Base-by-base conservation (phyloP, 495 filamentous ascomycete genomes). In the Daldinia vernicosa region DNA sequence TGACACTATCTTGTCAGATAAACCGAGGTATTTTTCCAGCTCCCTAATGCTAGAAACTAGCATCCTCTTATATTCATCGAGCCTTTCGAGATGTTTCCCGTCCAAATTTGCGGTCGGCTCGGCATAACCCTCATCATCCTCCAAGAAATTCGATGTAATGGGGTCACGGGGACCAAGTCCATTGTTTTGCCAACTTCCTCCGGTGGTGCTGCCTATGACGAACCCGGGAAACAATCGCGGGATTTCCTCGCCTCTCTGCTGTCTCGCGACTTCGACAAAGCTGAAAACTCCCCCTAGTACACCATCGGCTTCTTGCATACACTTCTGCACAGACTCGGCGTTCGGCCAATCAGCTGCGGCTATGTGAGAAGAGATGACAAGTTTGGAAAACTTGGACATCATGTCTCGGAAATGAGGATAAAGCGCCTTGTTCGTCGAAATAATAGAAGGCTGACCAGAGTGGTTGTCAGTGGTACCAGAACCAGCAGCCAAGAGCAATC, bases 351-450 rank as follows among this genome's bases (percentile, higher is more conserved):
- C 95, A 30, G 95, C 91, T 24, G 95, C 92, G 37, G 95, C 95
- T 75, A 98, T 97, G 78, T 98, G 95, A n/a, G 95, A 98, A 22
- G 95, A 98, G 35, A 99, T 88, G 24, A 99, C 96, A 39, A 99
- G 84, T 79, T 98, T 99, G 39, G 96, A 98, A 80, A 98, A 98
- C 72, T 95, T 92, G 5, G 95, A 98, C 95, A 99, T 99, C 91
- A 97, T 98, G 76, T 98, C 96, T 56, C 96, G 88, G 80, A 98
- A 99, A 81, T 98, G 93, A 30, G 96, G 95, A 74, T 98, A 98
- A 47, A 99, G 84, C 2, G 92, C 90, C 80, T 97, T 97, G 80
- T 99, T 99, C 7, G 93, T 94, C 7, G 93, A 95, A 60, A 99
- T 99, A 76, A 98, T 98, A n/a, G 95, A 98, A 30, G 96, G 95